Evolutionary conservation across 805 yeast species (phyloP), one percentile per base, ranked within the genome.

Genomic region (Suhomyces prunicola): DNA sequence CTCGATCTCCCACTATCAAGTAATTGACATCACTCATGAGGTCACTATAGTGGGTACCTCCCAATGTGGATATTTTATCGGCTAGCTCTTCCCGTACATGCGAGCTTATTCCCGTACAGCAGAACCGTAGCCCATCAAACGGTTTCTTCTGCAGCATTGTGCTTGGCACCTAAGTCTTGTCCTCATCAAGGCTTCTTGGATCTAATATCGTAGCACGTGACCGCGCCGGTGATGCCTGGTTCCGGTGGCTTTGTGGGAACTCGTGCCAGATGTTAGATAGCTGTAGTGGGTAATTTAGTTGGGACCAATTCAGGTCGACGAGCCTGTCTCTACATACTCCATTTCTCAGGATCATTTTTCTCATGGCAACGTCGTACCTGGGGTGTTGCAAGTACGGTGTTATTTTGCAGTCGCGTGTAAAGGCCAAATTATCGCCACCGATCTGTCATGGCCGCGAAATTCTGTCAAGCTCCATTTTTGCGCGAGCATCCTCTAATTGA

Each of bases 11-110:
- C 29, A 86, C 85, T 5, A 87, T 73, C 24, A 87, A 66, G 41
- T 80, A 80, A 50, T 79, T 76, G 2, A 82, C 85, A 62, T 83
- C 85, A 47, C 83, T 79, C 73, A 85, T 82, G 57, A 87, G 67
- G 60, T 86, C 86, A 42, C 76, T 75, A 53, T 78, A 74, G 57
- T 77, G 81, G 8, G 60, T 62, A 1, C 91, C 92, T 6, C 92
- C 93, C 65, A 87, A 72, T 7, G 76, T 70, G 26, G 69, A 64
- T 52, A 86, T 76, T 61, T 77, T 78, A 8, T 68, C 63, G 2
- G 78, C 72, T 26, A 85, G 60, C 13, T 71, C 76, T 23, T 74
- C 71, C 56, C 82, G 73, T 33, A 68, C 62, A 2, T 68, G 63
- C 8, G 74, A 62, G 3, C 71, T 67, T 29, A 84, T 66, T 4